Percentiles rank a stretch among this genome's conserved stretches.
These are phyloP conservation scores for Globisporangium middletonii DNA, from an alignment of 352 stramenopile species.

Conservation along the genomic window DNA sequence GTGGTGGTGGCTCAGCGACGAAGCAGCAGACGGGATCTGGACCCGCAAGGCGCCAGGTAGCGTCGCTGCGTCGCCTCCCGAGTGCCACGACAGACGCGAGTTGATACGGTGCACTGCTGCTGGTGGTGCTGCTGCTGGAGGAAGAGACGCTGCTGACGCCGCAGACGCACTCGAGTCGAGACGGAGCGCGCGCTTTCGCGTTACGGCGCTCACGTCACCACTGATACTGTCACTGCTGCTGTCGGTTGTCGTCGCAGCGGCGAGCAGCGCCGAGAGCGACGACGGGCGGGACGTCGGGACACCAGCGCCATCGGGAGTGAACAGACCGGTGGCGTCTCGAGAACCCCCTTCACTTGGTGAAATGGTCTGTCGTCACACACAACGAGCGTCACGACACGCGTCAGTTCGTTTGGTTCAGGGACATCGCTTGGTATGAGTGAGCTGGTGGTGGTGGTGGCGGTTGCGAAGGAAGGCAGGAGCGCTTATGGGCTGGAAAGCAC, in stretches of 20 bases:
- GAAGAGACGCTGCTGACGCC: not conserved
- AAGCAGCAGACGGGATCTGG: constrained; percentile 6
- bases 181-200: constrained; percentile 1
- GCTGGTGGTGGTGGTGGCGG: too few species aligned
- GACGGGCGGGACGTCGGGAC: not conserved
- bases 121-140: not conserved
- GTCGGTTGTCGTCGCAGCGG: constrained; percentile 8
- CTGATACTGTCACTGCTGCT: not conserved
- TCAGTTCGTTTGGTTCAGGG: not conserved
- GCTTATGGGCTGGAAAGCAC: too few species aligned
- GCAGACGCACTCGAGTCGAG: not conserved
- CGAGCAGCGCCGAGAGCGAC: constrained; percentile 6
- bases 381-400: not conserved
- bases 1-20: constrained; percentile 3
- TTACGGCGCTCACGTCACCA: not conserved
- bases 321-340: constrained; percentile 14
- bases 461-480: too few species aligned
- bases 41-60: constrained; percentile 4
- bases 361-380: constrained; percentile 18
- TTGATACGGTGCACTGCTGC: too few species aligned
- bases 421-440: too few species aligned
- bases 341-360: constrained; percentile 26
- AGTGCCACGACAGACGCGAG: not conserved
- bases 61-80: not conserved
- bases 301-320: too few species aligned